Evolutionary conservation across 139 green algal species (phyloP).

Genomic region (Coccomyxa sp.): DNA sequence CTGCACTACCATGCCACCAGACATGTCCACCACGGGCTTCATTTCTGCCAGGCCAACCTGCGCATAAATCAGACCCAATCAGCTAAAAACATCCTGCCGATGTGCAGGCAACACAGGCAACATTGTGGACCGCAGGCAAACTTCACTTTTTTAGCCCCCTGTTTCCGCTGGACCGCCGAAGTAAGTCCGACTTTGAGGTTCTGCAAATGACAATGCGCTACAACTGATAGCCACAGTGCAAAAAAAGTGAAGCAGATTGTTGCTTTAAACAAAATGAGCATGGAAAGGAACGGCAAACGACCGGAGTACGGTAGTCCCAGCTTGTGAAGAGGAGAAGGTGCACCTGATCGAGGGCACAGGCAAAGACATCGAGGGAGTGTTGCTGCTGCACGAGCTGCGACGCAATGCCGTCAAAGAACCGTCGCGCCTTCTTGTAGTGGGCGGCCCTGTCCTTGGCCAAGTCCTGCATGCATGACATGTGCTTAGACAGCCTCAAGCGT

Average conservation of each 20-base stretch:
- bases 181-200: too few species aligned
- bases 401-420: conserved; percentile 87
- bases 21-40: conserved; percentile 80
- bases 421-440: conserved; percentile 82
- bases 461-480: conserved; percentile 54
- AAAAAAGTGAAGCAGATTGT: too few species aligned
- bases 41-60: conserved; percentile 95
- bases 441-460: conserved; percentile 85
- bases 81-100: too few species aligned
- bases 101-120: too few species aligned
- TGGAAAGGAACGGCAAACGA: too few species aligned
- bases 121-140: too few species aligned
- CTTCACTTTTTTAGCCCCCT: too few species aligned
- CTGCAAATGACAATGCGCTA: too few species aligned
- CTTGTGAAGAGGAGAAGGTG: not conserved
- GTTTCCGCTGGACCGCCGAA: too few species aligned
- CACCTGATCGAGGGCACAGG: conserved; percentile 93
- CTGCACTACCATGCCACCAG: conserved; percentile 85
- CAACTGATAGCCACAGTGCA: too few species aligned
- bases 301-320: too few species aligned
- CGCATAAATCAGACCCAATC: not conserved
- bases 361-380: conserved; percentile 92
- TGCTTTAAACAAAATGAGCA: too few species aligned
- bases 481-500: not conserved
- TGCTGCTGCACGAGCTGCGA: conserved; percentile 74